Conservation (phyloP, 768 basidiomycete species). For the Agrocybe pediades region DNA sequence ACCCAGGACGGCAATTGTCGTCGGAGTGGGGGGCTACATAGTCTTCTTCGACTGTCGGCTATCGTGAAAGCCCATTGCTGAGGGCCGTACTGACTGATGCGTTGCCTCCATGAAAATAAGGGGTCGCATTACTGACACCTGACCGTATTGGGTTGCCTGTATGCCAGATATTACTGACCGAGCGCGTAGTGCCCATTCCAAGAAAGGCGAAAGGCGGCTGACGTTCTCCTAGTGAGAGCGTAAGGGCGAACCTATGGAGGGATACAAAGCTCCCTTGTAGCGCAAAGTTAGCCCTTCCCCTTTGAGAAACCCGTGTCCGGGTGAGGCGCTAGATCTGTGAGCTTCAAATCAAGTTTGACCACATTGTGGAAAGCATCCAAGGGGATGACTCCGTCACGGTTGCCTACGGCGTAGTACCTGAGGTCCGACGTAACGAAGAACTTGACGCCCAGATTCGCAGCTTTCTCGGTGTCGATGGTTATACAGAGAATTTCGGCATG, state of each 20-base stretch:
- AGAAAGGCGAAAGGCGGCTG: not conserved
- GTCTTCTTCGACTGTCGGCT: not conserved
- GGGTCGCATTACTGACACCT: no score
- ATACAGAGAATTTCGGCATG: slow-evolving; percentile 16
- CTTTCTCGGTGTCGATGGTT: slow-evolving; percentile 19
- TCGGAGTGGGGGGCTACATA: not conserved
- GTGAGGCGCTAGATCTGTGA: not conserved
- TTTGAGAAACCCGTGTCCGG: not conserved
- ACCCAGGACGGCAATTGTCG: not conserved
- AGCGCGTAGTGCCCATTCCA: not conserved
- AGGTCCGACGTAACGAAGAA: slow-evolving; percentile 19
- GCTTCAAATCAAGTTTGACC: slow-evolving; percentile 16
- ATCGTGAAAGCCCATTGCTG: no score
- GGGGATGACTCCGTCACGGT: slow-evolving; percentile 16
- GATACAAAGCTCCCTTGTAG: not conserved
- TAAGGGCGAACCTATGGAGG: not conserved
- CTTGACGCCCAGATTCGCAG: slow-evolving; percentile 18
- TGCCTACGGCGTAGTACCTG: slow-evolving; percentile 17
- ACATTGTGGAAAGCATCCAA: slow-evolving; percentile 16
- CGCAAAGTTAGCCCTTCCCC: not conserved
- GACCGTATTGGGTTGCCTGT: no score
- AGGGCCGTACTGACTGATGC: no score
- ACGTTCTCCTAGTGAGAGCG: not conserved
- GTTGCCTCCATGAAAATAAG: no score
- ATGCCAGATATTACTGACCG: not conserved